These are phyloP conservation scores for Nyctanthes arbortristis DNA, from an alignment of 257 asterid genomes.

Conservation along the genomic window DNA sequence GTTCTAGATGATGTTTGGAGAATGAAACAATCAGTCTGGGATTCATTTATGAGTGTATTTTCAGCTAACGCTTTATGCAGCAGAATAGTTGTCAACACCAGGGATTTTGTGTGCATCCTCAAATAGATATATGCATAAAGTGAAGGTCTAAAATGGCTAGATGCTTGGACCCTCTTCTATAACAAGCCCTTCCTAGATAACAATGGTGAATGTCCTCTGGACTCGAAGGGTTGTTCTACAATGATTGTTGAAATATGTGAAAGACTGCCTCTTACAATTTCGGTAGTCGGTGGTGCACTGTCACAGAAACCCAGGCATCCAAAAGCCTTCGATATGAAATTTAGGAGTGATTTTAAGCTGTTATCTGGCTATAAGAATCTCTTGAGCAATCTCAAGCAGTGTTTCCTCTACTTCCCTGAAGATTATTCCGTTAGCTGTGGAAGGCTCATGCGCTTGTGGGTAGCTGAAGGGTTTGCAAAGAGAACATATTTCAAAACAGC, in stretches of 20 bases:
- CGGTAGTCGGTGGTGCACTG: conserved; percentile 41
- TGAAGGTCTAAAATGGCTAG: conserved; percentile 19
- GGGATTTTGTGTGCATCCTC: conserved; percentile 32
- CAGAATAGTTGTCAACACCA: conserved; percentile 48
- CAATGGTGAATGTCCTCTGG: conserved; percentile 37
- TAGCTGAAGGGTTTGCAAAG: conserved; percentile 46
- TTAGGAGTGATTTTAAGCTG: conserved; percentile 15
- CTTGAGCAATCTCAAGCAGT: conserved; percentile 44
- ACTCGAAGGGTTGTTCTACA: conserved; percentile 24
- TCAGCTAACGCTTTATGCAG: conserved; percentile 40
- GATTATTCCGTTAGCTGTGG: conserved; percentile 36
- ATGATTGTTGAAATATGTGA: conserved; percentile 33
- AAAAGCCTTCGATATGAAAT: conserved; percentile 27
- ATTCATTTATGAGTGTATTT: conserved; percentile 31
- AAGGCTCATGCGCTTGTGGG: conserved; percentile 52
- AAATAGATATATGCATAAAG: not conserved
- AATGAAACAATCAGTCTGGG: conserved; percentile 36
- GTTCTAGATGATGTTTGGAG: conserved; percentile 53
- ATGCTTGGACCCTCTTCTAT: conserved; percentile 54
- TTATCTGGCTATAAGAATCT: conserved; percentile 42
- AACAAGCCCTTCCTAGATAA: conserved; percentile 40
- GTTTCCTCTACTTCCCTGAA: conserved; percentile 50
- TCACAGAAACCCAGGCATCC: conserved; percentile 23
- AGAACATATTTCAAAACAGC: conserved; percentile 22
- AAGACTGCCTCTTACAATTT: conserved; percentile 44